Evolutionary conservation across 352 stramenopile species (phyloP).

Genomic region (Sclerospora graminicola): DNA sequence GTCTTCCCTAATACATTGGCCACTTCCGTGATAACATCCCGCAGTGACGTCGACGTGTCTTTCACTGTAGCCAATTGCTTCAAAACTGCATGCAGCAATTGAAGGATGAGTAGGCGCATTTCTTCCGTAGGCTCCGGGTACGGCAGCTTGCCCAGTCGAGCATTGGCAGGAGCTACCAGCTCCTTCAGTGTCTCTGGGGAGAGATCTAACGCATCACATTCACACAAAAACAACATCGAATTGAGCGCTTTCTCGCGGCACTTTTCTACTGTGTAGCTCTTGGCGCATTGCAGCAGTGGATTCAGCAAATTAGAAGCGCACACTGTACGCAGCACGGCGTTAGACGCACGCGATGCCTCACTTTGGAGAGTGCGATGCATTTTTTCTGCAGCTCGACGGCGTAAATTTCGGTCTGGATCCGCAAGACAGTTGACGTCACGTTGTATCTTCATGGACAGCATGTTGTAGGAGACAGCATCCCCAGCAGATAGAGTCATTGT

Average conservation of each 20-base stretch:
- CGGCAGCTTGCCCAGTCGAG: conserved; percentile 63
- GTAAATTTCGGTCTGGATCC: conserved; percentile 59
- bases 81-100: conserved; percentile 43
- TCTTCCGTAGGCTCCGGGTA: conserved; percentile 76
- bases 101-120: conserved; percentile 61
- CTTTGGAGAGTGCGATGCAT: conserved; percentile 41
- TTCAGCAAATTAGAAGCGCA: conserved; percentile 33
- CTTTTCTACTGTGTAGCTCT: conserved; percentile 55
- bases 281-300: conserved; percentile 38
- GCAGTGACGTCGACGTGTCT: conserved; percentile 18
- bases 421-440: conserved; percentile 73
- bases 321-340: conserved; percentile 30
- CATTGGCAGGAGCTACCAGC: conserved; percentile 34
- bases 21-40: conserved; percentile 51
- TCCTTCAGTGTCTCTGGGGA: conserved; percentile 31
- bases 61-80: conserved; percentile 29
- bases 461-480: conserved; percentile 40
- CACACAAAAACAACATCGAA: conserved; percentile 46
- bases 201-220: conserved; percentile 33
- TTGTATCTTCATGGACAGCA: conserved; percentile 73
- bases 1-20: conserved; percentile 67
- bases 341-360: conserved; percentile 28
- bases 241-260: conserved; percentile 61
- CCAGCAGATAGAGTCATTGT: conserved; percentile 35
- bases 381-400: conserved; percentile 62